Evolutionary conservation across 257 asterid genomes (phyloP).

Genomic region (Solanum sparsipilum): DNA sequence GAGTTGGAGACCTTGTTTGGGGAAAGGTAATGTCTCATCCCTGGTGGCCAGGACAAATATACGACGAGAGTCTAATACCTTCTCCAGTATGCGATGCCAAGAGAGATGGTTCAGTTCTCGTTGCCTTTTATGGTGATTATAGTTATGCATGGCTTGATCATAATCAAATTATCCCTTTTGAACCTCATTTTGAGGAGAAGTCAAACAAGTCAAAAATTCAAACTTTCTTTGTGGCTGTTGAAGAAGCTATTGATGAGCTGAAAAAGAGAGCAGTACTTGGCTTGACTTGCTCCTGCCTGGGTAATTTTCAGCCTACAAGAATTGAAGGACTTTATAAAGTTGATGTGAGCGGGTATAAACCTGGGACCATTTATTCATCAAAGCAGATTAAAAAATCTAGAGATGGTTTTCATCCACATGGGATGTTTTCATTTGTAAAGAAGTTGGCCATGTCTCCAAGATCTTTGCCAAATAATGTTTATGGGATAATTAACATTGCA

Average conservation of each 20-base stretch:
- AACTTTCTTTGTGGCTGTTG: neutral
- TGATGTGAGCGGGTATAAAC: neutral
- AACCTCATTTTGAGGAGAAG: constrained; percentile 1
- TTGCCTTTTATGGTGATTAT: constrained; percentile 14
- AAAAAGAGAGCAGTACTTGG: constrained; percentile 10
- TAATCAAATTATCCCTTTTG: constrained; percentile 5
- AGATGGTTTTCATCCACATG: constrained; percentile 8
- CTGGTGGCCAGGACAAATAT: constrained; percentile 19
- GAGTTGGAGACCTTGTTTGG: constrained; percentile 14
- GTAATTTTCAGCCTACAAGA: neutral
- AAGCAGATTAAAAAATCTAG: constrained; percentile 6
- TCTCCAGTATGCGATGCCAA: neutral
- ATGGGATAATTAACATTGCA: neutral
- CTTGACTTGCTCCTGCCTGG: constrained; percentile 12
- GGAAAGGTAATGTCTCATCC: constrained; percentile 11
- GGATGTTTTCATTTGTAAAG: neutral
- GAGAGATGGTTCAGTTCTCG: constrained; percentile 9
- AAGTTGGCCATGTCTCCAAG: constrained; percentile 6
- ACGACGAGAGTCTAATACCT: constrained; percentile 1
- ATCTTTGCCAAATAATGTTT: neutral
- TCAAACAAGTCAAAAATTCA: neutral
- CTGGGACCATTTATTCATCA: constrained; percentile 3
- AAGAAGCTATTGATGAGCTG: constrained; percentile 6
- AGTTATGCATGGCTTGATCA: constrained; percentile 12
- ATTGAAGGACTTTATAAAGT: neutral